Conservation (phyloP, 2,329 filamentous ascomycete genomes). For the Neurospora sp. region DNA sequence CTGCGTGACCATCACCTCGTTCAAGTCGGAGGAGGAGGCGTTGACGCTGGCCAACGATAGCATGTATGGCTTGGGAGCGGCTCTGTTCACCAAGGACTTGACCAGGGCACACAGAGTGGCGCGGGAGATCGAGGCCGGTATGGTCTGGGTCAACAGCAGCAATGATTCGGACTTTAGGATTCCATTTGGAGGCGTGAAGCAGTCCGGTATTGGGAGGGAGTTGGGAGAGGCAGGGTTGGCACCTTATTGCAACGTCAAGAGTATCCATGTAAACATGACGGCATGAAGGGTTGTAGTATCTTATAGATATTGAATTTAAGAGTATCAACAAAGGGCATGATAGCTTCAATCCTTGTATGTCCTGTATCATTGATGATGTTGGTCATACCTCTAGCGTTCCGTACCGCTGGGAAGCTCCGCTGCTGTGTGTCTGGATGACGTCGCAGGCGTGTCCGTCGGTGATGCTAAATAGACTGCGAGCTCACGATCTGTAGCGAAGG, state of each 20-base stretch:
- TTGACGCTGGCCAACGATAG: slow-evolving; percentile 32
- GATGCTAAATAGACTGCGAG: not conserved
- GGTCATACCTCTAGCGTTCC: not conserved
- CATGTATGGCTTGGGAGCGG: slow-evolving; percentile 46
- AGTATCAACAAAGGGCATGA: not conserved
- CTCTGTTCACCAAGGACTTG: slow-evolving; percentile 49
- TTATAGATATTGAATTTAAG: not conserved
- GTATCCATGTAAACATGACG: slow-evolving; percentile 27
- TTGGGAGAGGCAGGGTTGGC: slow-evolving; percentile 27
- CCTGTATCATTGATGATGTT: not conserved
- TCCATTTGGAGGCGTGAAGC: slow-evolving; percentile 33
- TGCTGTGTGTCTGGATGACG: not conserved
- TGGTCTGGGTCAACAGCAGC: slow-evolving; percentile 39
- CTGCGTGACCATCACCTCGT: slow-evolving; percentile 24
- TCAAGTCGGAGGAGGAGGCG: slow-evolving; percentile 28
- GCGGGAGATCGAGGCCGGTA: slow-evolving; percentile 47
- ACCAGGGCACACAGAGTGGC: slow-evolving; percentile 33
- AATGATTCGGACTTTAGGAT: slow-evolving; percentile 41
- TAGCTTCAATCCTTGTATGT: not conserved
- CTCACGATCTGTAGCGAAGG: not conserved
- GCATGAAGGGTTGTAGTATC: slow-evolving; percentile 8
- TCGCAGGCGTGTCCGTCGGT: not conserved
- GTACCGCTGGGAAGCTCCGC: not conserved
- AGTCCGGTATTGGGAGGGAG: slow-evolving; percentile 28
- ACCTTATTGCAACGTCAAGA: slow-evolving; percentile 28